Base-by-base conservation (phyloP, 768 basidiomycete genomes). In the Collybia nuda region DNA sequence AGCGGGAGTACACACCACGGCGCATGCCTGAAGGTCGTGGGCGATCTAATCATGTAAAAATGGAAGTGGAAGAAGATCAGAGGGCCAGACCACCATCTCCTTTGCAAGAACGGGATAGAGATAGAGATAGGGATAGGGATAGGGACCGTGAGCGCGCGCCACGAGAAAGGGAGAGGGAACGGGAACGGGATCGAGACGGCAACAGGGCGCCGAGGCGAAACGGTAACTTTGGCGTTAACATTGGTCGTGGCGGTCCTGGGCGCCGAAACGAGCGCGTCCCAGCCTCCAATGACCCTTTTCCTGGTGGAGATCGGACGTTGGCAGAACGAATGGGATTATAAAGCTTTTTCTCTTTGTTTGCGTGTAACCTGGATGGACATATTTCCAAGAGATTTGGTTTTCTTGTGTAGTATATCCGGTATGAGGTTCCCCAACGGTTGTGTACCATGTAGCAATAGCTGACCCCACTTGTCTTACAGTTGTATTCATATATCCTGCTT, bases 261-360 rank as follows among this genome's bases (percentile, higher is more conserved):
- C 51, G 68, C 47, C 64, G 62, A 57, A 42, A 44, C 64, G 75
- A 61, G 65, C 74, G 63, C 60, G 62, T 52, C 47, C 54, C 72
- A 62, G 47, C 65, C 55, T 47, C 65, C 52, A 56, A 66, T 51
- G 68, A 67, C 51, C 66, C 62, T 54, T 52, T 65, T 51, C 69
- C 69, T 55, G 67, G 72, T 55, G 73, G 73, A 40, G 85, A 88
- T 75, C 88, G 89, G 80, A 88, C 90, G 75, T 83, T 92, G 75
- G 86, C 85, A 67, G 88, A 91, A 69, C 74, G 90, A 62, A 80
- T 92, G 85, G 90, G 90, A 67, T 76, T 90, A 38, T 88, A 69
- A 78, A 59, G 40, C 36, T 29, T 37, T 43, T 17, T 51, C 26
- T 24, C 46, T 41, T 28, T 40, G 12, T 22, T 52, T 49, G 24